Percentiles rank a stretch among this genome's conserved stretches.
phyloP scores from a whole-genome alignment of 2,329 filamentous ascomycete species.

The Elsinoe australis region DNA sequence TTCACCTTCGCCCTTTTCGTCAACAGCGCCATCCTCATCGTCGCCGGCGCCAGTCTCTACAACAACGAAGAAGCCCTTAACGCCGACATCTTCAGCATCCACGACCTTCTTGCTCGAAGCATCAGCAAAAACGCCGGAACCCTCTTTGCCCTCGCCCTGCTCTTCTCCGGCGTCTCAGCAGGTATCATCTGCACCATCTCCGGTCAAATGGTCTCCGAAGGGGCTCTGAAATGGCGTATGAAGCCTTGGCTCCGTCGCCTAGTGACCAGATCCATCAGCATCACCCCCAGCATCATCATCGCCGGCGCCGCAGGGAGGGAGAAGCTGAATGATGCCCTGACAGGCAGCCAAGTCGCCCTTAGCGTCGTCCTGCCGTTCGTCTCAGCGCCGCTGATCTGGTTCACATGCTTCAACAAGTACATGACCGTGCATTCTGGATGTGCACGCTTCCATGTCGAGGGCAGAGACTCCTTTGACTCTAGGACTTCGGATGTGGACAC shows the following conservation, averaged over 20 bases:
- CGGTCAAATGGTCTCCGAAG: constrained; percentile 82
- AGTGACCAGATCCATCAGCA: constrained; percentile 69
- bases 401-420: constrained; percentile 69
- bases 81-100: constrained; percentile 77
- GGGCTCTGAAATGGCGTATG: constrained; percentile 66
- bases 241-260: constrained; percentile 72
- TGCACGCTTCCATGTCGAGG: constrained; percentile 1
- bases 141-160: constrained; percentile 73
- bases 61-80: constrained; percentile 48
- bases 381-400: constrained; percentile 75
- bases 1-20: constrained; percentile 39
- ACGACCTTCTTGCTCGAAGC: constrained; percentile 59
- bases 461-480: neutral
- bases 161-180: constrained; percentile 72
- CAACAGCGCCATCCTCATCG: constrained; percentile 38
- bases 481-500: neutral
- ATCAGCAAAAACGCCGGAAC: constrained; percentile 70
- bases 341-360: constrained; percentile 68
- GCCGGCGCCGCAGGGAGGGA: constrained; percentile 66
- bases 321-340: constrained; percentile 64
- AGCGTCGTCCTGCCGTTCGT: constrained; percentile 75
- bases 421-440: constrained; percentile 53
- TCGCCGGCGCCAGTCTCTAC: constrained; percentile 67
- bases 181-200: constrained; percentile 85
- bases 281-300: constrained; percentile 75